A percentile compares a stretch with the other conserved stretches of the same genome.
phyloP scores from a whole-genome alignment of 2,329 filamentous ascomycete species.

The Cercospora sp. region DNA sequence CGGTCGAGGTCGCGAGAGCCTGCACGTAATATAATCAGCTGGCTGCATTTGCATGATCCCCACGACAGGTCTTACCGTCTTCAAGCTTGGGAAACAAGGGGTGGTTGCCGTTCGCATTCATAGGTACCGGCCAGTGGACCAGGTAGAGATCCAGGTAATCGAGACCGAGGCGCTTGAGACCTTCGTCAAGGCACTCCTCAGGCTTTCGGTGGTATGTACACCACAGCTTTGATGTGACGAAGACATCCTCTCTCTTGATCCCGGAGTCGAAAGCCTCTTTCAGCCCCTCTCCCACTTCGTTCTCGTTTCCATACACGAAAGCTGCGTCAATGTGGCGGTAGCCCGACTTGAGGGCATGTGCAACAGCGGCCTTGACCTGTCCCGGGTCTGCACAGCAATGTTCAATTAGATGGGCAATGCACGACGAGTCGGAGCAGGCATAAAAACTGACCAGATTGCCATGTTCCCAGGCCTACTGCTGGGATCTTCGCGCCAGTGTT shows the following conservation, averaged over 20 bases:
- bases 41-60: neutral
- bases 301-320: slow-evolving; percentile 79
- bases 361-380: slow-evolving; percentile 51
- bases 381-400: slow-evolving; percentile 38
- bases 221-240: slow-evolving; percentile 85
- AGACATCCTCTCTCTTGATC: slow-evolving; percentile 73
- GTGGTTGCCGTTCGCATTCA: slow-evolving; percentile 74
- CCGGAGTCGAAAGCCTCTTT: slow-evolving; percentile 69
- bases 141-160: slow-evolving; percentile 82
- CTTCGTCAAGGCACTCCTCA: slow-evolving; percentile 70
- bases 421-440: neutral
- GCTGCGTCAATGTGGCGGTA: slow-evolving; percentile 65
- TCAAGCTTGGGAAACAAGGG: slow-evolving; percentile 72
- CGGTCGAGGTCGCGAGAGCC: slow-evolving; percentile 69
- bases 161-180: slow-evolving; percentile 69
- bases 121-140: slow-evolving; percentile 74
- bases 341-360: slow-evolving; percentile 51
- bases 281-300: slow-evolving; percentile 77
- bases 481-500: slow-evolving; percentile 45
- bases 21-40: neutral
- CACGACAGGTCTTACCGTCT: slow-evolving; percentile 50
- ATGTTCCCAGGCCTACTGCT: slow-evolving; percentile 43
- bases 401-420: neutral
- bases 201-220: slow-evolving; percentile 72
- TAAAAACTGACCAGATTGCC: slow-evolving; percentile 35